phyloP scores from a whole-genome alignment of 2,329 filamentous ascomycete genomes.

The Macrophomina tecta region DNA sequence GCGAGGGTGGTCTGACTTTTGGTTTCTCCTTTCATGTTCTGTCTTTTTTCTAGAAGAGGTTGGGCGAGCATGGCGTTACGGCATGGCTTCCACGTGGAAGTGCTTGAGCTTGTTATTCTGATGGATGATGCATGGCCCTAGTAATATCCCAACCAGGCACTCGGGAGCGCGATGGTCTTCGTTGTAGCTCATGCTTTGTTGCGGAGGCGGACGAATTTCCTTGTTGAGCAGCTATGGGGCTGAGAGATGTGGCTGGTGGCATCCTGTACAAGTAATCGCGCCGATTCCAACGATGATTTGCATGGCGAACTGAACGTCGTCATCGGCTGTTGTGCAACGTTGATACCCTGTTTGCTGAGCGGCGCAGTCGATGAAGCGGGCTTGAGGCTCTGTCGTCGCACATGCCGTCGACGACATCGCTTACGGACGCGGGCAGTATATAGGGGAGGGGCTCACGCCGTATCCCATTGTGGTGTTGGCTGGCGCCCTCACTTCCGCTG shows the following conservation, averaged over 20 bases:
- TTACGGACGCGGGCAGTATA: constrained; percentile 6
- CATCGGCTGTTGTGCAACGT: constrained; percentile 25
- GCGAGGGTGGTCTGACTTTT: constrained; percentile 18
- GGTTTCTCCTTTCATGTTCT: background rate
- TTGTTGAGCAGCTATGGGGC: constrained; percentile 9
- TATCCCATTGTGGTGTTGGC: constrained; percentile 11
- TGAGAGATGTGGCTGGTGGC: constrained; percentile 20
- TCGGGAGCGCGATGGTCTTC: constrained; percentile 19
- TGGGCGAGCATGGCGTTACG: constrained; percentile 19
- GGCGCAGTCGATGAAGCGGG: background rate
- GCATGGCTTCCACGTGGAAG: constrained; percentile 20
- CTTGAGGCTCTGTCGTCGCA: constrained; percentile 13
- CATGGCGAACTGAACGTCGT: constrained; percentile 16
- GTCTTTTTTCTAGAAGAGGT: constrained; percentile 5
- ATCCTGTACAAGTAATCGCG: constrained; percentile 26
- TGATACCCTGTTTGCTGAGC: constrained; percentile 13
- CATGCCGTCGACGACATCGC: background rate
- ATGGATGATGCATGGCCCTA: constrained; percentile 19
- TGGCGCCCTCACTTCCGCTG: constrained; percentile 4
- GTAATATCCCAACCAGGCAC: constrained; percentile 24
- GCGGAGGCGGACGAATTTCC: constrained; percentile 19
- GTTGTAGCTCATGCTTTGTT: constrained; percentile 15
- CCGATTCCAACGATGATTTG: constrained; percentile 18
- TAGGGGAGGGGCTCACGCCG: background rate
- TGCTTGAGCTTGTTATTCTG: constrained; percentile 14